A percentile compares a stretch with the other conserved stretches of the same genome.
Evolutionary conservation across 1,139 yeast species (phyloP).

Genomic region (Nakaseomyces kungkrabaensis): DNA sequence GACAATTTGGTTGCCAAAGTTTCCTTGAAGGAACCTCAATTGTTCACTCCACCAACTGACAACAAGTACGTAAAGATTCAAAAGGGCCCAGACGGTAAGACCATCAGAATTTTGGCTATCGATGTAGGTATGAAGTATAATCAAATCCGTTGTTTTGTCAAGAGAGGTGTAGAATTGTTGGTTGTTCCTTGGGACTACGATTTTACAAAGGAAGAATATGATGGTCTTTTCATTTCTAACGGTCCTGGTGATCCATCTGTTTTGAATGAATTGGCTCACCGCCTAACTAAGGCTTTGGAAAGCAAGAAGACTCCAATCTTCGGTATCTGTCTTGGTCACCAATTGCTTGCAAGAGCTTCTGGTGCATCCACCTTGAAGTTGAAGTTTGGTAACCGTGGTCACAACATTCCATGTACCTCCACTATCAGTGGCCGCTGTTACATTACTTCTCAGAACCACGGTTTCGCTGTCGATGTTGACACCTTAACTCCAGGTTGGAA

Average conservation of each 20-base stretch:
- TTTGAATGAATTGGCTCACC: slow-evolving; percentile 39
- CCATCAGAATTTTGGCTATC: slow-evolving; percentile 74
- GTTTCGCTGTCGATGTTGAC: slow-evolving; percentile 85
- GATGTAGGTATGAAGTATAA: slow-evolving; percentile 98
- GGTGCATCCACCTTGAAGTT: slow-evolving; percentile 89
- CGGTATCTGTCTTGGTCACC: slow-evolving; percentile 99
- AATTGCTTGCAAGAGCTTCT: slow-evolving; percentile 87
- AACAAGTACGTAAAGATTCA: slow-evolving; percentile 36
- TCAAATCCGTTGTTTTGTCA: slow-evolving; percentile 93
- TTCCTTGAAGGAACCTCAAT: slow-evolving; percentile 62
- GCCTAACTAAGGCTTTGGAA: slow-evolving; percentile 48
- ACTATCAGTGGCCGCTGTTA: slow-evolving; percentile 91
- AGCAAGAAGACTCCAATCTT: slow-evolving; percentile 70
- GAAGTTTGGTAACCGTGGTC: slow-evolving; percentile 99
- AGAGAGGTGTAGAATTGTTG: slow-evolving; percentile 89
- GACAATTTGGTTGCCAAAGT: slow-evolving; percentile 89
- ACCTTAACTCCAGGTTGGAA: slow-evolving; percentile 79
- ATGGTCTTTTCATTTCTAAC: slow-evolving; percentile 91
- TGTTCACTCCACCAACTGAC: slow-evolving; percentile 51
- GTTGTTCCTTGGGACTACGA: slow-evolving; percentile 97
- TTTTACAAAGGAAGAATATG: slow-evolving; percentile 65
- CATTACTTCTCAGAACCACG: slow-evolving; percentile 98
- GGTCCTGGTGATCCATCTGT: slow-evolving; percentile 99
- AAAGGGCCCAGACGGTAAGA: slow-evolving; percentile 60
- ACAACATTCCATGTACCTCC: slow-evolving; percentile 95